phyloP scores from a whole-genome alignment of 2,329 filamentous ascomycete species.

The Penicillium fuscoglaucum region DNA sequence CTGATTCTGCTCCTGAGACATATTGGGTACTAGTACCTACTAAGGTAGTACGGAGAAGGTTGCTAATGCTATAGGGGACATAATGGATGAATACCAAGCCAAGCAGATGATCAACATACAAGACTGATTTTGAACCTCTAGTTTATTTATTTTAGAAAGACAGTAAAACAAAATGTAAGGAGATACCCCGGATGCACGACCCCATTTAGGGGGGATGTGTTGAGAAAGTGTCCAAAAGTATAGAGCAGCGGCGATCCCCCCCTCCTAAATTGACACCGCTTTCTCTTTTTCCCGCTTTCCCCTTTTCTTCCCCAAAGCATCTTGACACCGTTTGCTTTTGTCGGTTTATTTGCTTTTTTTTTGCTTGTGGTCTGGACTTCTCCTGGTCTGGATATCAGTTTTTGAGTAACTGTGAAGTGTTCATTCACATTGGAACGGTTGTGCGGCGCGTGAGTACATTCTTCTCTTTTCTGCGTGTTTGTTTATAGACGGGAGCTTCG shows the following conservation, averaged over 20 bases:
- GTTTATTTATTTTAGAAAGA: background rate
- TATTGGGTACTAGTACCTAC: background rate
- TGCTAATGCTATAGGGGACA: too few species aligned
- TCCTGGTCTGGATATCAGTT: slow-evolving; percentile 13
- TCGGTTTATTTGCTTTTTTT: slow-evolving; percentile 18
- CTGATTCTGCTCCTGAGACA: background rate
- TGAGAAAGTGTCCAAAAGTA: background rate
- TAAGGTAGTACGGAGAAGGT: background rate
- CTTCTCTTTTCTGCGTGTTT: slow-evolving; percentile 2
- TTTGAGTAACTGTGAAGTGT: background rate
- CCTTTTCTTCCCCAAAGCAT: slow-evolving; percentile 16
- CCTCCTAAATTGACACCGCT: slow-evolving; percentile 25
- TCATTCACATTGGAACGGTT: slow-evolving; percentile 3
- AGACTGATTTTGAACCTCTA: background rate
- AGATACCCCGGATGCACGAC: slow-evolving; percentile 8
- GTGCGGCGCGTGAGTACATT: slow-evolving; percentile 21
- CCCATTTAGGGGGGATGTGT: slow-evolving; percentile 1
- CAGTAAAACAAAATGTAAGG: background rate
- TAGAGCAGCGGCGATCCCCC: slow-evolving; percentile 26
- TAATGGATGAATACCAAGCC: background rate
- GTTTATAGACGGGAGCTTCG: slow-evolving; percentile 6
- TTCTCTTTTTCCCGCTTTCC: slow-evolving; percentile 26
- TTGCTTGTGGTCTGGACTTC: slow-evolving; percentile 10
- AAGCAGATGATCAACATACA: background rate
- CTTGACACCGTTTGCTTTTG: slow-evolving; percentile 8